Conservation (phyloP, 2,329 filamentous ascomycete species). For the Stylonectria norvegica region DNA sequence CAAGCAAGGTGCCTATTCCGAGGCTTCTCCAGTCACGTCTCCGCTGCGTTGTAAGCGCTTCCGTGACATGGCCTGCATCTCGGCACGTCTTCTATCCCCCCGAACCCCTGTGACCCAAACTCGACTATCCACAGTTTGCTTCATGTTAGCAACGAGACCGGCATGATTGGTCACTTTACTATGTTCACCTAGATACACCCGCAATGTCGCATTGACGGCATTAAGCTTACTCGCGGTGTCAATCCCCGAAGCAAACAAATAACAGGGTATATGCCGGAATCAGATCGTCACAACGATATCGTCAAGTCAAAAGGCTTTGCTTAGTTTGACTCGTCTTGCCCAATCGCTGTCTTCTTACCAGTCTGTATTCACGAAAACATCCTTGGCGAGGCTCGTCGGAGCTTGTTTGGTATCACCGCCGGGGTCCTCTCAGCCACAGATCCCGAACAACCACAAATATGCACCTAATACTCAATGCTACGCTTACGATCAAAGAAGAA, state of each 20-base stretch:
- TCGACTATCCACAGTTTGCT: conserved; percentile 6
- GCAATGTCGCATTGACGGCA: conserved; percentile 10
- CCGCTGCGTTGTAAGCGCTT: conserved; percentile 5
- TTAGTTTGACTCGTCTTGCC: background rate
- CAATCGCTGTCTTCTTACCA: background rate
- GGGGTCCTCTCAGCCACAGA: background rate
- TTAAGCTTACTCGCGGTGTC: conserved; percentile 4
- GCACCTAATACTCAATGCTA: too few relatives aligned
- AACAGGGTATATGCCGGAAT: background rate
- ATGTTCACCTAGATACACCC: conserved; percentile 1
- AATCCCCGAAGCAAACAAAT: background rate
- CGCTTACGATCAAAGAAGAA: too few relatives aligned
- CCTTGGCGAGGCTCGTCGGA: background rate
- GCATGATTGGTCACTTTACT: conserved; percentile 15
- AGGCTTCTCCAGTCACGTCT: background rate
- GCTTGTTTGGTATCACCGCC: background rate
- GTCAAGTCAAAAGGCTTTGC: background rate
- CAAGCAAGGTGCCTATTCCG: too few relatives aligned
- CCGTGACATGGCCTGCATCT: conserved; percentile 11
- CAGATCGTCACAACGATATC: background rate
- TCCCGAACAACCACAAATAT: too few relatives aligned
- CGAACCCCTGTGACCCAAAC: conserved; percentile 5
- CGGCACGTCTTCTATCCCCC: conserved; percentile 11
- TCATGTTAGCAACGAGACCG: conserved; percentile 14
- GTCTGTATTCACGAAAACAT: background rate